Evolutionary conservation across 2,329 filamentous ascomycete species (phyloP).

Genomic region (Cladosporium sphaerospermum): DNA sequence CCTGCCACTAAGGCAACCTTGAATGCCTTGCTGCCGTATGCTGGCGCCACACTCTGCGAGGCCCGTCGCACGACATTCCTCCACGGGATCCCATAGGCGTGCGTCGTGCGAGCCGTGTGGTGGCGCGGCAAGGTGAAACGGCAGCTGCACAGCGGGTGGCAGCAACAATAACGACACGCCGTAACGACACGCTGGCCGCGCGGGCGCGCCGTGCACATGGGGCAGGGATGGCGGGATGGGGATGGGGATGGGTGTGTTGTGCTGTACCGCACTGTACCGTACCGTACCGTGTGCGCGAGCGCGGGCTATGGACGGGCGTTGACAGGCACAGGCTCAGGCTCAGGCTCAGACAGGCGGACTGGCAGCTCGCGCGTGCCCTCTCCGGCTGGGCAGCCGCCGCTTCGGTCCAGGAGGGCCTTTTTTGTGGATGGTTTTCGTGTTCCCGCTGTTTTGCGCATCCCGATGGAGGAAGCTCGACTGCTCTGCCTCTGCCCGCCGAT

Average conservation of each 20-base stretch:
- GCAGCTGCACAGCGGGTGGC: neutral
- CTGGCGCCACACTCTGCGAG: slow-evolving; percentile 7
- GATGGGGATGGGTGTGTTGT: too few relatives aligned
- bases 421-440: neutral
- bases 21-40: slow-evolving; percentile 5
- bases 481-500: slow-evolving; percentile 2
- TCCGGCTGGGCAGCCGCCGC: slow-evolving; percentile 4
- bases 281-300: too few relatives aligned
- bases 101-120: neutral
- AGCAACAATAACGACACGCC: too few relatives aligned
- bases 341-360: neutral
- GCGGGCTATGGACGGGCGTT: too few relatives aligned
- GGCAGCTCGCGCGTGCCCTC: slow-evolving; percentile 1
- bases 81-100: slow-evolving; percentile 11
- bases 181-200: too few relatives aligned
- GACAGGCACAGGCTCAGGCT: neutral
- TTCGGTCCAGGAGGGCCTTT: slow-evolving; percentile 5
- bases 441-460: slow-evolving; percentile 2
- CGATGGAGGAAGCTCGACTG: neutral
- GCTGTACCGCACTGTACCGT: too few relatives aligned
- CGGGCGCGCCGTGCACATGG: too few relatives aligned
- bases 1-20: slow-evolving; percentile 22
- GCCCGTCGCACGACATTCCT: slow-evolving; percentile 9
- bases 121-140: slow-evolving; percentile 11
- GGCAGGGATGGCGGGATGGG: too few relatives aligned